Evolutionary conservation across 768 basidiomycete genomes (phyloP), one percentile per base, ranked within the genome.

Genomic region (Leccinum olivaceopallidum): DNA sequence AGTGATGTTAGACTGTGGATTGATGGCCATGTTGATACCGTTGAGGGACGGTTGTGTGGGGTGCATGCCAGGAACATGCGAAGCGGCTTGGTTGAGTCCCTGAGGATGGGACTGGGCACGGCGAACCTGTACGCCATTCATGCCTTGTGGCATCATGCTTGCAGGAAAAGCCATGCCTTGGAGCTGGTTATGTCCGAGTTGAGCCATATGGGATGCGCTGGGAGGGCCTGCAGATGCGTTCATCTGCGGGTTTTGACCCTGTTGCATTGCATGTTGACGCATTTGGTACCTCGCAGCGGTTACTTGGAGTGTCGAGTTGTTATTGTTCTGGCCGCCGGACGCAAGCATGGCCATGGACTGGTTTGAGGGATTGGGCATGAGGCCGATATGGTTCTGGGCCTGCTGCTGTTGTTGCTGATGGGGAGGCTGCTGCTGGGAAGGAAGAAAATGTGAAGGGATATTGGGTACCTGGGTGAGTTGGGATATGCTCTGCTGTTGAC

Each of bases 91-190:
- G 65, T 76, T 80, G 60, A 81, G 66, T 71, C 66, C 72, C 62
- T 81, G 79, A 5, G 85, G 80, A 72, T 88, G 87, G 22, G 86
- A 84, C 60, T 78, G 74, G n/a, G 80, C 81, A 67, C 87, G 82
- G 60, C 87, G 82, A 51, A 81, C 70, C 20, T 63, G 66, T 50
- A 69, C 69, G 47, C 76, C 73, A 62, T 72, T 73, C 5, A 71
- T 70, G 59, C 69, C 73, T 63, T 74, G 77, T 66, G 71, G 76
- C 73, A 83, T 78, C 67, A 80, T 76, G 63, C 66, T 71, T 50
- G 73, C 72, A 57, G 76, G 73, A 67, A 82, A 83, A 53, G 65
- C 69, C 73, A 82, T 78, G 63, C 69, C 60, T 66, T 77, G 79
- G 55, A 79, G 72, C 66, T 78, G 75, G 55, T 71, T 74, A 63